Evolutionary conservation across 1,139 yeast genomes (phyloP), one percentile per base, ranked within the genome.

Genomic region (Suhomyces wounanorum): DNA sequence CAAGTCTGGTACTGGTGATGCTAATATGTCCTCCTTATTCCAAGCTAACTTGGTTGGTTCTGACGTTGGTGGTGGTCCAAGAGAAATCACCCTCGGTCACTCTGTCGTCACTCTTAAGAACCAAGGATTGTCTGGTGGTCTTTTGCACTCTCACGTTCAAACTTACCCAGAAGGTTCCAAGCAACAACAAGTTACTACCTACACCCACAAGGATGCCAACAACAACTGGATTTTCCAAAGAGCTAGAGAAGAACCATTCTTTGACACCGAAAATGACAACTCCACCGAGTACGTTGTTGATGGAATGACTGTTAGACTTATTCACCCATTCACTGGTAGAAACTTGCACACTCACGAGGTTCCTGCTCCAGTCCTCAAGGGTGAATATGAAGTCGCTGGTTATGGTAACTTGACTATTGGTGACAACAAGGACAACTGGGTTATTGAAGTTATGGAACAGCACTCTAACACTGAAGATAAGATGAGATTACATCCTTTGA

Each of bases 141-240:
- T 95, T 60, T 81, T 94, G 63, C 99, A 94, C 72, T 94, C 99
- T 11, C 99, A 94, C 68, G 83, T 89, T 47, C 98, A 94, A 73
- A 78, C 90, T 11, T 94, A 77, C 76, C 99, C 99, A 42, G 96
- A 85, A 63, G 99, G 99, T 51, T 92, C 98, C 17, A 80, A 82
- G 61, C 99, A 94, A 73, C 98, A 94, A 72, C 99, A 94, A 73
- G 89, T 94, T 51, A 94, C 99, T 43, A 89, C 96, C 33, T 94
- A 94, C 69, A 84, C 90, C 48, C 97, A 90, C 75, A 89, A 89
- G 73, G 99, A 94, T 71, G 63, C 84, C 51, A 94, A 94, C 76
- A 94, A 94, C 70, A 85, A 90, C 62, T 94, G 98, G 98, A 65
- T 79, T 41, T 81, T 95, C 75, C 90, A 91, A 70, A 82, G 89